A percentile compares a stretch with the other conserved stretches of the same genome.
These are phyloP conservation scores for Ensete ventricosum DNA, from an alignment of 176 grass and related monocot species.

Conservation along the genomic window DNA sequence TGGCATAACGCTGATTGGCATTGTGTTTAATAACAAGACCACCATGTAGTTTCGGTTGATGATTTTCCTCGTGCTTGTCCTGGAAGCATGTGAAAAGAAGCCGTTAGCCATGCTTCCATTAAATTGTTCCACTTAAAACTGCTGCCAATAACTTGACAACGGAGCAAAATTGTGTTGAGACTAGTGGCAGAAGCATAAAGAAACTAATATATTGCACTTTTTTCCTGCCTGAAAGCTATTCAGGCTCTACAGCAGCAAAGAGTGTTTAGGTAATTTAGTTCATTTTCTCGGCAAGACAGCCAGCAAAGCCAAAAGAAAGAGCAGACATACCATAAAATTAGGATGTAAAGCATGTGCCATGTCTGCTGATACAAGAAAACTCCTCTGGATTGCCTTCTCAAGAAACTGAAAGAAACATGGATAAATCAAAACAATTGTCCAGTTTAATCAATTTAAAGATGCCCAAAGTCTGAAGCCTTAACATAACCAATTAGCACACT, in stretches of 20 bases:
- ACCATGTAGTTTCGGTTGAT: constrained; percentile 89
- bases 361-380: constrained; percentile 92
- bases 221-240: neutral
- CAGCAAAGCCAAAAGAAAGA: neutral
- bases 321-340: constrained; percentile 69
- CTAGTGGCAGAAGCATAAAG: neutral
- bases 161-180: neutral
- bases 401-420: constrained; percentile 43
- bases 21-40: constrained; percentile 97
- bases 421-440: neutral
- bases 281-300: neutral
- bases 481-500: neutral
- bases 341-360: constrained; percentile 97
- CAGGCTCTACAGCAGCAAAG: neutral
- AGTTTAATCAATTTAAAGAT: neutral
- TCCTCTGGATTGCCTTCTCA: constrained; percentile 80
- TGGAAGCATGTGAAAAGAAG: constrained; percentile 22
- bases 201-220: neutral
- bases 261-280: neutral
- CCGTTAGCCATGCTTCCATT: constrained; percentile 4
- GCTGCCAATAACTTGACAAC: neutral
- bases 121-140: neutral
- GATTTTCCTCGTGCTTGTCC: constrained; percentile 99
- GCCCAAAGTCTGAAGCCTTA: neutral
- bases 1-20: constrained; percentile 94